Percentiles rank a stretch among this genome's conserved stretches.
phyloP scores from a whole-genome alignment of 352 stramenopile species.

The Plasmopara muralis region DNA sequence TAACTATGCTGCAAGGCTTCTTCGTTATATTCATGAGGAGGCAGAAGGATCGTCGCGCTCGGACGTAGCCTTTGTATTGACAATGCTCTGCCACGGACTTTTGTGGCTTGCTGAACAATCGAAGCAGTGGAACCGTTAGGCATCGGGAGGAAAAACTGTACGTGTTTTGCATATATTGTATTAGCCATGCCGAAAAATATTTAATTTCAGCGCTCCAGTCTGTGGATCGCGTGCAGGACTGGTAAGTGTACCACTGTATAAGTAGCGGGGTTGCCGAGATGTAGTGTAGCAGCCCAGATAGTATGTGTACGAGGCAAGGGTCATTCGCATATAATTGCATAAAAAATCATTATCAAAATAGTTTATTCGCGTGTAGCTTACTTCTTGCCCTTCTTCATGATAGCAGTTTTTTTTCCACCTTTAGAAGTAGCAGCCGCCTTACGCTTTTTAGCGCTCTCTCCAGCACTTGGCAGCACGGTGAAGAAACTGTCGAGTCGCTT shows the following conservation, averaged over 20 bases:
- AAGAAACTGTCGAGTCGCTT: slow-evolving; percentile 97
- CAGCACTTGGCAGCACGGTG: slow-evolving; percentile 58
- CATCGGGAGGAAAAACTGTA: slow-evolving; percentile 1
- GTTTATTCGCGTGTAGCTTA: slow-evolving; percentile 13
- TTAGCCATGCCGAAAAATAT: slow-evolving; percentile 12
- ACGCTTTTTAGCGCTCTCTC: slow-evolving; percentile 45
- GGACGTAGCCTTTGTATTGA: slow-evolving; percentile 72
- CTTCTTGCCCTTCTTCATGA: slow-evolving; percentile 62
- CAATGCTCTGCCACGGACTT: slow-evolving; percentile 72
- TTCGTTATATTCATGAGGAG: slow-evolving; percentile 74
- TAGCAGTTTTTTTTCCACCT: slow-evolving; percentile 20
- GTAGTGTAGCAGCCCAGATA: slow-evolving; percentile 11
- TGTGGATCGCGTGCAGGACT: too few species aligned
- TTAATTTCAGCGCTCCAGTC: too few species aligned
- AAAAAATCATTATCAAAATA: too few species aligned
- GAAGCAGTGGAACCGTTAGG: slow-evolving; percentile 36
- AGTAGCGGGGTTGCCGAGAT: slow-evolving; percentile 9
- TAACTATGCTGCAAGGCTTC: slow-evolving; percentile 46
- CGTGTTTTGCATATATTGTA: slow-evolving; percentile 11
- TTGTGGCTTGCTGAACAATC: slow-evolving; percentile 78
- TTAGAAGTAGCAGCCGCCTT: slow-evolving; percentile 41
- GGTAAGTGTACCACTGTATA: not conserved
- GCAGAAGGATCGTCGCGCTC: slow-evolving; percentile 61
- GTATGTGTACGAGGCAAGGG: slow-evolving; percentile 3
- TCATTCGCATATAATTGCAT: too few species aligned